Percentiles rank a stretch among this genome's conserved stretches.
These are phyloP conservation scores for Wallacemonas collosoma DNA, from an alignment of 208 protist species.

Conservation along the genomic window DNA sequence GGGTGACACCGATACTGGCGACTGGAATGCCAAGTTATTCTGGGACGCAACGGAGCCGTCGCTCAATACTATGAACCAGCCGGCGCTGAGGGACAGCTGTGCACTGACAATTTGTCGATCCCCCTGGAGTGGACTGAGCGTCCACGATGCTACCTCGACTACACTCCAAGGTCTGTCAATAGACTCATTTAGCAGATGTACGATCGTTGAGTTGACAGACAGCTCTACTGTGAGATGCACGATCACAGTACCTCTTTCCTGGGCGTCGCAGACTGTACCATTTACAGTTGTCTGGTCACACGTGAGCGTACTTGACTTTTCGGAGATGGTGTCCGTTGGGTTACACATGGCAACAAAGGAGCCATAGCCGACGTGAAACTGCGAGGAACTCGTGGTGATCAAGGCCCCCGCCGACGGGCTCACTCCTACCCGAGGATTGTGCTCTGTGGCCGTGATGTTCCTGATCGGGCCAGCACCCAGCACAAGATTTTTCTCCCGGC, in stretches of 20 bases:
- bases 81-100: not conserved
- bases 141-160: not conserved
- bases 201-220: not conserved
- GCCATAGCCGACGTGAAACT: not conserved
- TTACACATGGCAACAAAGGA: not conserved
- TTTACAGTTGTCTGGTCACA: constrained; percentile 1
- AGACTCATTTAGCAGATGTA: not conserved
- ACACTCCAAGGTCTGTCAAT: not conserved
- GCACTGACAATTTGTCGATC: not conserved
- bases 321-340: not conserved
- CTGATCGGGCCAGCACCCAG: not conserved
- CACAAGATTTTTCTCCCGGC: constrained; percentile 13
- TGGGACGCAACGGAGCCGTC: constrained; percentile 5
- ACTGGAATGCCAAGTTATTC: not conserved
- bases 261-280: constrained; percentile 6
- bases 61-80: constrained; percentile 4
- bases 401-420: not conserved
- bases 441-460: constrained; percentile 19
- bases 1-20: not conserved
- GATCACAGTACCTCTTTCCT: not conserved
- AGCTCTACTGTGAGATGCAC: not conserved
- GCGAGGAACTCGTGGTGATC: not conserved
- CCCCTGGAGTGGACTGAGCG: not conserved
- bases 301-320: not conserved
- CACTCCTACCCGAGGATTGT: constrained; percentile 8